Percentiles rank a stretch among this genome's conserved stretches.
Evolutionary conservation across 2,329 filamentous ascomycete genomes (phyloP).

Genomic region (Pseudocercospora cruenta): DNA sequence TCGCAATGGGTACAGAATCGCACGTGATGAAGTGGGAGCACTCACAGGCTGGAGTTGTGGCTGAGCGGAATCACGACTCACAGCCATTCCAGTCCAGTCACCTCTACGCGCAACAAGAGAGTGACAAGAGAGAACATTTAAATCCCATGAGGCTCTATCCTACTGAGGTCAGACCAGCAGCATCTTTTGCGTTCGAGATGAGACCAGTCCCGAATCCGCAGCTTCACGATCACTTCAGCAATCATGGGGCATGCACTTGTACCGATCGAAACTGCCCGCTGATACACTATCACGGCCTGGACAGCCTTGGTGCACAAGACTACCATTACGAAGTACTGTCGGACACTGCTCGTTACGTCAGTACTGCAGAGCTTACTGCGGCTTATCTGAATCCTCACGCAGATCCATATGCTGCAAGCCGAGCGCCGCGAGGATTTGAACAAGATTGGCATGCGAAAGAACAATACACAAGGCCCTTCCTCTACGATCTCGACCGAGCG

Average conservation of each 20-base stretch:
- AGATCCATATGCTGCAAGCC: background rate
- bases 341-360: conserved; percentile 1
- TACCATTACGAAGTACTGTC: background rate
- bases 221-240: background rate
- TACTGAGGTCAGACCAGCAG: conserved; percentile 3
- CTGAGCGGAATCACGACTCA: background rate
- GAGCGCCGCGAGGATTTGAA: background rate
- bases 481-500: background rate
- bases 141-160: conserved; percentile 3
- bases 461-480: conserved; percentile 1
- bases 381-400: background rate
- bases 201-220: background rate
- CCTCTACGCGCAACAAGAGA: background rate
- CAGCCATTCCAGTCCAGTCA: background rate
- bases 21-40: background rate
- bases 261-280: background rate
- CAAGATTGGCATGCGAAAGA: conserved; percentile 12
- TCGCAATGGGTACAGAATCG: background rate
- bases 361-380: background rate
- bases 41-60: background rate
- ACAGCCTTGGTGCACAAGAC: background rate
- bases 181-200: conserved; percentile 13
- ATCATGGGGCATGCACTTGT: background rate
- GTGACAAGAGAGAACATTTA: too few relatives aligned
- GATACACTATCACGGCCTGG: background rate